Conservation (phyloP, 1,284 basidiomycete species). For the Chalciporus sp. region DNA sequence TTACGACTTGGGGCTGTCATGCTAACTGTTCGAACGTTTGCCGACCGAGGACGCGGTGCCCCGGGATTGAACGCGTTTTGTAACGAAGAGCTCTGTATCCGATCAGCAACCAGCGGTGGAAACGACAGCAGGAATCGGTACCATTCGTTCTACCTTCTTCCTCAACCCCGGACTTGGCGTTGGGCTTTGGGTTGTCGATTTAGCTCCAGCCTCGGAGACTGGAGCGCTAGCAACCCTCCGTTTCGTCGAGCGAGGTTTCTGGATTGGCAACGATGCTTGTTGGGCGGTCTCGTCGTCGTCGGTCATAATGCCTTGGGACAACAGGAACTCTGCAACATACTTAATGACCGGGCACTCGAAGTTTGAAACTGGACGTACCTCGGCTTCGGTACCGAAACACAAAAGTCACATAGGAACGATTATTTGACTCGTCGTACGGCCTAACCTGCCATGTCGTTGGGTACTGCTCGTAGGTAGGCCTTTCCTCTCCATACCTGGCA, state of each 20-base stretch:
- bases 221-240: constrained; percentile 14
- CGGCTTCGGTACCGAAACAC: constrained; percentile 56
- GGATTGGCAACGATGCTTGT: constrained; percentile 1
- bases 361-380: constrained; percentile 37
- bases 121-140: not conserved
- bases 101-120: not conserved
- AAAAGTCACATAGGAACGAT: constrained; percentile 57
- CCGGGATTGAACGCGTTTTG: constrained; percentile 8
- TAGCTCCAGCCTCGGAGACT: not conserved
- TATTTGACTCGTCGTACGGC: constrained; percentile 42
- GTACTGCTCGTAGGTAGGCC: constrained; percentile 39
- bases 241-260: constrained; percentile 6
- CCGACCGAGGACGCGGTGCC: constrained; percentile 1
- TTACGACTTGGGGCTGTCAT: not conserved
- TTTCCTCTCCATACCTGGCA: constrained; percentile 45
- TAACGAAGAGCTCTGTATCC: constrained; percentile 10
- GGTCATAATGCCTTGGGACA: constrained; percentile 24
- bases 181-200: constrained; percentile 10
- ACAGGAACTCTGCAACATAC: constrained; percentile 19
- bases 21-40: constrained; percentile 18
- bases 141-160: constrained; percentile 7
- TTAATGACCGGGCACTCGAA: not conserved
- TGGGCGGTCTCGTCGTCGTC: constrained; percentile 1
- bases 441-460: constrained; percentile 53
- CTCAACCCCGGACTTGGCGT: constrained; percentile 4